Percentiles rank a stretch among this genome's conserved stretches.
These are phyloP conservation scores for Thinopyrum obtusiflorum DNA, from an alignment of 202 grass and related monocot genomes.

Conservation along the genomic window DNA sequence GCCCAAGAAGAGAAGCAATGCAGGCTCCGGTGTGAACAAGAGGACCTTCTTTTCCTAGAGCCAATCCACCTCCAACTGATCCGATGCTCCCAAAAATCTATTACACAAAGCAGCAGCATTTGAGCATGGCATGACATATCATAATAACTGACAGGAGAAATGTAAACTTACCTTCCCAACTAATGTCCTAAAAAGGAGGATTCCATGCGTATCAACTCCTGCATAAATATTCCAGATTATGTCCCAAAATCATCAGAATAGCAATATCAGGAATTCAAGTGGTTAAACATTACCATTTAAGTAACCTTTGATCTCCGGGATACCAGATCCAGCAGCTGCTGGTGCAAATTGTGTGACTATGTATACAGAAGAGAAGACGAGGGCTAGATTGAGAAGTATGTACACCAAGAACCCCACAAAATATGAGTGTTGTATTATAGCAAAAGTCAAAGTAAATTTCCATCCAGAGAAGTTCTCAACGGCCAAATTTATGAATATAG, in stretches of 20 bases:
- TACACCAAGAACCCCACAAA: slow-evolving; percentile 90
- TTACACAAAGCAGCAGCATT: slow-evolving; percentile 36
- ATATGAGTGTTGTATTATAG: slow-evolving; percentile 96
- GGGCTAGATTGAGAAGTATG: slow-evolving; percentile 75
- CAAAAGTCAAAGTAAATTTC: slow-evolving; percentile 90
- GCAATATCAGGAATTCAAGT: slow-evolving; percentile 5
- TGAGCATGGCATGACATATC: slow-evolving; percentile 35
- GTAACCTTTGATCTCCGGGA: slow-evolving; percentile 99
- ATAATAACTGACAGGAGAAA: slow-evolving; percentile 33
- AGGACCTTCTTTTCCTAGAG: slow-evolving; percentile 98
- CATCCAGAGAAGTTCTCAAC: slow-evolving; percentile 99
- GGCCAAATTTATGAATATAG: slow-evolving; percentile 97
- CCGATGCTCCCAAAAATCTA: slow-evolving; percentile 99
- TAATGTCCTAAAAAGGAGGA: slow-evolving; percentile 95
- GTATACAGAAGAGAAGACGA: slow-evolving; percentile 91
- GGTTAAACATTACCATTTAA: slow-evolving; percentile 73
- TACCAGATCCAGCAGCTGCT: slow-evolving; percentile 98
- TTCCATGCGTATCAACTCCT: slow-evolving; percentile 98
- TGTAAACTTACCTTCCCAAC: slow-evolving; percentile 73
- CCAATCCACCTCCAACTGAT: slow-evolving; percentile 95
- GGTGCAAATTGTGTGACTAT: slow-evolving; percentile 90
- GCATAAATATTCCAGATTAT: slow-evolving; percentile 40
- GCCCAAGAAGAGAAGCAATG: slow-evolving; percentile 97
- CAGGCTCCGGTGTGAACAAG: slow-evolving; percentile 99
- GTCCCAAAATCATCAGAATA: background rate